Evolutionary conservation across 2,329 filamentous ascomycete genomes (phyloP).

Genomic region (Amesomyces nigricolor): DNA sequence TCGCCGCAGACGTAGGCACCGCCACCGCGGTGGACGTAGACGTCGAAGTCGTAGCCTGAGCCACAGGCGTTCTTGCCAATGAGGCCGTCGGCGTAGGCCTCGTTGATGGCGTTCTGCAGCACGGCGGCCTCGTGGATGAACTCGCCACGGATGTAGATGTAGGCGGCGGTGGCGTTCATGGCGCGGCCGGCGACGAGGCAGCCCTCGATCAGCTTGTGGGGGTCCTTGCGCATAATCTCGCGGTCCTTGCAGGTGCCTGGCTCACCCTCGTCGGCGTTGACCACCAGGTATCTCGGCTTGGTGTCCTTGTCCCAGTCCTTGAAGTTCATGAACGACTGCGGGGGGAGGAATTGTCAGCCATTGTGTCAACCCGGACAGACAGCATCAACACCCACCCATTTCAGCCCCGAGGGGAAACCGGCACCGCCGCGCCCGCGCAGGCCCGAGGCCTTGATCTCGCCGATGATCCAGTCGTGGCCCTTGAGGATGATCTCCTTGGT

Average conservation of each 20-base stretch:
- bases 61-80: conserved; percentile 98
- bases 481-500: conserved; percentile 98
- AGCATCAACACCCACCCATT: conserved; percentile 70
- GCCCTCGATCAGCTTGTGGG: conserved; percentile 97
- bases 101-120: conserved; percentile 91
- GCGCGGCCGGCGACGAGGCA: conserved; percentile 92
- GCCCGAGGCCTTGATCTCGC: conserved; percentile 93
- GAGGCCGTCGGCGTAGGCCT: conserved; percentile 88
- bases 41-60: conserved; percentile 95
- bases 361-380: not conserved
- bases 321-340: conserved; percentile 98
- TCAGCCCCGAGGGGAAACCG: conserved; percentile 95
- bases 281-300: conserved; percentile 92
- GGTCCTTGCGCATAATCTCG: conserved; percentile 99
- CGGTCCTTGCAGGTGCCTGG: conserved; percentile 99
- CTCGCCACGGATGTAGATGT: conserved; percentile 99
- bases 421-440: conserved; percentile 93
- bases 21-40: conserved; percentile 93
- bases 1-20: conserved; percentile 98
- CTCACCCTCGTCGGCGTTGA: conserved; percentile 98
- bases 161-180: conserved; percentile 98
- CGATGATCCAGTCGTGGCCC: conserved; percentile 98
- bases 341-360: conserved; percentile 21
- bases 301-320: conserved; percentile 98
- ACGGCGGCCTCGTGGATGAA: conserved; percentile 95